Conservation (phyloP, 2,329 filamentous ascomycete genomes). For the Fusarium sp. region DNA sequence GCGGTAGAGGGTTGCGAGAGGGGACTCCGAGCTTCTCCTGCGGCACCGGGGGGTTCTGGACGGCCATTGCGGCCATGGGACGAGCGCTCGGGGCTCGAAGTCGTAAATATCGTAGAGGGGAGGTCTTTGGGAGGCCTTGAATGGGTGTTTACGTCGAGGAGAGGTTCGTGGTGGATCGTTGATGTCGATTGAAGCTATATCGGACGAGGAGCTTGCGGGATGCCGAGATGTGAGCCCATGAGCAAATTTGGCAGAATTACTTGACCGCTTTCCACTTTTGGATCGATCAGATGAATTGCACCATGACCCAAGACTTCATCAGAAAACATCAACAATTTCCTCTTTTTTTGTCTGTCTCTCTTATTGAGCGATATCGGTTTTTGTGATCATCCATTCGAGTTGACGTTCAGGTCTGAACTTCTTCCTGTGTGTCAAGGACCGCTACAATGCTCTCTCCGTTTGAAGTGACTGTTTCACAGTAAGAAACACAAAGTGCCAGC, state of each 20-base stretch:
- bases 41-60: conserved; percentile 51
- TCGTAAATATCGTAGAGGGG: background rate
- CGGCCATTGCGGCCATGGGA: conserved; percentile 52
- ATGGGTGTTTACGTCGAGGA: background rate
- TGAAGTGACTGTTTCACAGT: no score
- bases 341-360: rapidly evolving
- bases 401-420: no score
- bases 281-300: conserved; percentile 5
- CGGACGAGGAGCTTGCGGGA: conserved; percentile 44
- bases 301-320: background rate
- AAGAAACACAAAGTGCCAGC: background rate
- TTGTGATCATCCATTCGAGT: no score
- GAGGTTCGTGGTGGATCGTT: conserved; percentile 7
- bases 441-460: no score
- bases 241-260: conserved; percentile 33
- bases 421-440: no score
- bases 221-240: conserved; percentile 44
- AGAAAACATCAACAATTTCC: background rate
- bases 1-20: conserved; percentile 82
- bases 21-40: conserved; percentile 60
- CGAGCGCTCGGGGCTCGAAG: conserved; percentile 19
- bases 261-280: conserved; percentile 39
- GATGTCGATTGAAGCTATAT: conserved; percentile 31
- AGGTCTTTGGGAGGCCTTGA: background rate
- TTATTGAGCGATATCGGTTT: rapidly evolving